Conservation (phyloP, 1,284 basidiomycete species). For the Ceratobasidium sp. region DNA sequence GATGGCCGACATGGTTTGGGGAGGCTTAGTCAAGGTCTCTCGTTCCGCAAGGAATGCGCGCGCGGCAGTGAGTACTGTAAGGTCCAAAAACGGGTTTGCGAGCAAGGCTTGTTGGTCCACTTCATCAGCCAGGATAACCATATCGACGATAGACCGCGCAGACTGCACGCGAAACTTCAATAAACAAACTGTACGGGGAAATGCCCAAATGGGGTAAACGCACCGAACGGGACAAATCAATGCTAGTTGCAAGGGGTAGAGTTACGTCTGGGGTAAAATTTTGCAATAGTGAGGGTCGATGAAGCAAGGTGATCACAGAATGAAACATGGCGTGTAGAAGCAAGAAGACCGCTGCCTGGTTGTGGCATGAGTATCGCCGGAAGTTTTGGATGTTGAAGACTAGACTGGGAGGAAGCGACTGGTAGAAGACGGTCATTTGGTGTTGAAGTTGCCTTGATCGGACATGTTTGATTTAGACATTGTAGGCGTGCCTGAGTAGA, state of each 20-base stretch:
- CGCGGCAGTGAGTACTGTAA: conserved; percentile 42
- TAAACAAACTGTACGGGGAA: not conserved
- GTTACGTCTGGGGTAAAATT: conserved; percentile 42
- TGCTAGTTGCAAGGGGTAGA: conserved; percentile 40
- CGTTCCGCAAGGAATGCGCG: conserved; percentile 42
- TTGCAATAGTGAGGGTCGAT: conserved; percentile 42
- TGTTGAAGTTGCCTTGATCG: conserved; percentile 40
- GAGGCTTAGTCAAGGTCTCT: conserved; percentile 39
- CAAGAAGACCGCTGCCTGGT: conserved; percentile 42
- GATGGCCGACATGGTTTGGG: conserved; percentile 39
- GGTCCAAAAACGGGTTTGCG: conserved; percentile 43
- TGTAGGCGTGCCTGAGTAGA: not conserved
- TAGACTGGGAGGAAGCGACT: conserved; percentile 40
- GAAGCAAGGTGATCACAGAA: conserved; percentile 42
- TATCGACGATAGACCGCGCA: conserved; percentile 42
- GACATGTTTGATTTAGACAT: not conserved
- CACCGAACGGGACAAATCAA: conserved; percentile 43
- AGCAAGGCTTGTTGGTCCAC: conserved; percentile 41
- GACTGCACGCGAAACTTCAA: conserved; percentile 33
- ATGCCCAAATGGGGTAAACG: conserved; percentile 2
- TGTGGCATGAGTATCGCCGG: conserved; percentile 41
- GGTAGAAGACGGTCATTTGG: conserved; percentile 43
- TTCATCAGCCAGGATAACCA: conserved; percentile 43
- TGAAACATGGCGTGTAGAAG: conserved; percentile 43
- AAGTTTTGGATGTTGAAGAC: conserved; percentile 44